Evolutionary conservation across 1,284 basidiomycete genomes (phyloP), one percentile per base, ranked within the genome.

Genomic region (Microbotryum lychnidis-dioicae): DNA sequence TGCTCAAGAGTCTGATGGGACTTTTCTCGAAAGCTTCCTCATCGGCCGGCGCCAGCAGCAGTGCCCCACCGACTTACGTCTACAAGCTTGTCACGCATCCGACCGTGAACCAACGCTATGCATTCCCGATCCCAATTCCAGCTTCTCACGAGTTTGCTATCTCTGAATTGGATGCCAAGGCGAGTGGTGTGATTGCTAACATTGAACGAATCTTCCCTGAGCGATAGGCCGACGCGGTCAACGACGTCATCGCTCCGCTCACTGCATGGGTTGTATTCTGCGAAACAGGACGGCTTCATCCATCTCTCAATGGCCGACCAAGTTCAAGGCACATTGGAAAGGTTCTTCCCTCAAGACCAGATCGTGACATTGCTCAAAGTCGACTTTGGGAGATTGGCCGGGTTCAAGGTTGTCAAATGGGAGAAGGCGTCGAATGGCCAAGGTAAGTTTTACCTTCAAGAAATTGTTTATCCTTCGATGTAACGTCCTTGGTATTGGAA

Each of bases 291-390:
- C 69, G 82, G 82, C 21, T 84, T 83, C 75, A 79, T 86, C 54
- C 84, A 86, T 72, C 76, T 85, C 42, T 85, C 83, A 7, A 81
- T 81, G 16, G 78, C 82, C 2, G 50, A 69, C n/a, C 84, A 85
- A 72, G 73, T 84, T 12, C 78, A 79, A 1, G 76, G 75, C 49
- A 84, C 83, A 10, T 73, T 84, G 23, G 76, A 79, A 48, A 75
- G 75, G 47, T 86, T 83, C 76, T 86, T 85, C 73, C 70, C 77
- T 16, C 21, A 58, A 12, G 57, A 56, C 29, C 65, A 73, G 7
- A 65, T 69, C 25, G 77, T 85, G 53, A 79, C 79, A 63, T 69
- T 85, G 16, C 73, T 84, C 46, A 78, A 79, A n/a, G 68, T 83
- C 21, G 67, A 74, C 29, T 80, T 77, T 63, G 69, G 68, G 12